phyloP scores from a whole-genome alignment of 331 rosid species.

The Rhamnella rubrinervis region DNA sequence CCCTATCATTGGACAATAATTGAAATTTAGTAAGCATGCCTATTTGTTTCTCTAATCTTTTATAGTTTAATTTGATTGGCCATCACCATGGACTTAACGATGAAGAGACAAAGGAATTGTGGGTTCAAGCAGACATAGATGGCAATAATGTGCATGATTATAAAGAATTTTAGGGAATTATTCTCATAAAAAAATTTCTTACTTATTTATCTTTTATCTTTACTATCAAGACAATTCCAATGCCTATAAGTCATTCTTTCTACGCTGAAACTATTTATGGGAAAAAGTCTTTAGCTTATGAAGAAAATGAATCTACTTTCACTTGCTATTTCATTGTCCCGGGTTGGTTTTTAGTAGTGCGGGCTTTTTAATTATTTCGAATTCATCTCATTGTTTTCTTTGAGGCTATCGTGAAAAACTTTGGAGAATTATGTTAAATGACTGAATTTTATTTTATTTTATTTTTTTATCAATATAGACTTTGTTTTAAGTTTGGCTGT shows the following conservation, averaged over 20 bases:
- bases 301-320: no score
- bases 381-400: no score
- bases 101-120: slow-evolving; percentile 72
- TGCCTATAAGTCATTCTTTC: no score
- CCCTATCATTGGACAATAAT: not conserved
- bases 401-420: no score
- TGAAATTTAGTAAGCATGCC: not conserved
- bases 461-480: not conserved
- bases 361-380: no score
- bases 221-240: no score
- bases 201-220: no score
- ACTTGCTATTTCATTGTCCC: no score
- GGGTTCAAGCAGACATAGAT: slow-evolving; percentile 75
- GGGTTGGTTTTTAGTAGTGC: no score
- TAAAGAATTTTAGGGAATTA: slow-evolving; percentile 66
- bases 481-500: not conserved
- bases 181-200: slow-evolving; percentile 6
- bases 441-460: not conserved
- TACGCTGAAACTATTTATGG: no score
- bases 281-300: no score
- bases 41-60: not conserved
- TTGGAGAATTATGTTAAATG: no score
- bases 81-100: slow-evolving; percentile 70
- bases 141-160: slow-evolving; percentile 71
- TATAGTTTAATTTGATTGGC: slow-evolving; percentile 80